phyloP scores from a whole-genome alignment of 495 filamentous ascomycete species.

The Neurospora sp. region DNA sequence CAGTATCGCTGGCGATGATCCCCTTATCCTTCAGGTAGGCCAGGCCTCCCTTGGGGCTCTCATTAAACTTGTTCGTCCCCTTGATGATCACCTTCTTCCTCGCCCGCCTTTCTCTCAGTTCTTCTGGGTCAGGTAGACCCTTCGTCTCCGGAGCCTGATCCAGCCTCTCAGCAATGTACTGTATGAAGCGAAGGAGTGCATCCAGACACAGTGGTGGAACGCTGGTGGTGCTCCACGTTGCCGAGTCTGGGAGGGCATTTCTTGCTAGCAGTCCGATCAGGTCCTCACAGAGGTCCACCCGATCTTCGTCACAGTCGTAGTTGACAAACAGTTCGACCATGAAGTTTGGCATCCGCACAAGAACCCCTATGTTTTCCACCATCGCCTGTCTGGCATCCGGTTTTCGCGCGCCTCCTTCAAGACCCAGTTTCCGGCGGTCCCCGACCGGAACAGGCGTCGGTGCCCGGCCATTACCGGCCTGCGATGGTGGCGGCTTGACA shows the following conservation, averaged over 20 bases:
- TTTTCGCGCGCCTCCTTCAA: slow-evolving; percentile 86
- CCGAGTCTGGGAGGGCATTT: slow-evolving; percentile 94
- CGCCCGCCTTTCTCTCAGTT: slow-evolving; percentile 56
- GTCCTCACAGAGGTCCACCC: slow-evolving; percentile 88
- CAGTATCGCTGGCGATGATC: slow-evolving; percentile 65
- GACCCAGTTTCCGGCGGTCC: slow-evolving; percentile 83
- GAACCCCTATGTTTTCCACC: slow-evolving; percentile 89
- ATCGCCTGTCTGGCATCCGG: slow-evolving; percentile 95
- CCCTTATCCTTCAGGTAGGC: slow-evolving; percentile 75
- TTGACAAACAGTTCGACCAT: slow-evolving; percentile 95
- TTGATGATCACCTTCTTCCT: slow-evolving; percentile 82
- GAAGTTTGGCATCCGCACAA: slow-evolving; percentile 85
- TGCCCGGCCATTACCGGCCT: slow-evolving; percentile 60
- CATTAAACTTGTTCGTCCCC: slow-evolving; percentile 88
- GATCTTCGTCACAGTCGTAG: slow-evolving; percentile 93
- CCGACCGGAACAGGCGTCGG: slow-evolving; percentile 89
- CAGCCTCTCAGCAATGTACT: slow-evolving; percentile 79
- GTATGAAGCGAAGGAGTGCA: slow-evolving; percentile 79
- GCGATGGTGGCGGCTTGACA: slow-evolving; percentile 71
- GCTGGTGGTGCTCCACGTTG: slow-evolving; percentile 98
- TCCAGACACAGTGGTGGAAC: slow-evolving; percentile 93
- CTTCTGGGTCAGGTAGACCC: slow-evolving; percentile 55
- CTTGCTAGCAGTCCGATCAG: slow-evolving; percentile 85
- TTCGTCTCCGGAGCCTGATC: slow-evolving; percentile 56
- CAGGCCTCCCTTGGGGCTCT: slow-evolving; percentile 82